Base-by-base conservation (phyloP, 2,329 filamentous ascomycete genomes). In the Incumbomyces lentus region DNA sequence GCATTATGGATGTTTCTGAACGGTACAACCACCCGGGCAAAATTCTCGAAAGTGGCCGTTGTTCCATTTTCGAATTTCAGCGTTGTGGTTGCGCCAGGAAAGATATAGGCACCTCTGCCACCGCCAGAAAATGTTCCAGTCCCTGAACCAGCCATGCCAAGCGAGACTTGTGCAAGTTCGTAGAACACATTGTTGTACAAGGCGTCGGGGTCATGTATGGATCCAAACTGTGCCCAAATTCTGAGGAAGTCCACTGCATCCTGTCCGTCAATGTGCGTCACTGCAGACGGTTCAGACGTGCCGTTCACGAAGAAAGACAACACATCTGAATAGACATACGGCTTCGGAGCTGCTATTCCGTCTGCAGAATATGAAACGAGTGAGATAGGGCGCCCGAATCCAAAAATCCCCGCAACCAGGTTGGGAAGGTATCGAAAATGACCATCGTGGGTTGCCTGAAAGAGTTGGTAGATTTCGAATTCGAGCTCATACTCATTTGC, bases 361-460 rank as follows among this genome's bases (percentile, higher is more conserved):
- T 37, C 41, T 46, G 32, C n/a, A 29, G 34, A 35, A 48, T 50
- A 36, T 48, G 49, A 30, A 39, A 47, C 10, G 49, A 55, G 35
- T 49, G 45, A 37, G 45, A 43, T 19, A 11, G 44, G 49, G 37
- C 55, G 38, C 2, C 35, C 41, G 32, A 37, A 43, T 2, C 22
- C 48, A 38, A 40, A 43, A 26, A 44, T n/a, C 22, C 41, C 35
- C 17, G 31, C 46, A 16, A 56, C 44, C 1, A 63, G 63, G 40
- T 59, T 62, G 13, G 61, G 52, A 5, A 53, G 39, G 18, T 60
- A 58, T 12, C 8, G 35, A 12, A 68, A 54, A 56, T 86, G 82
- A 1, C 79, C 78, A 57, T 86, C 81, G 53, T 84, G 78, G 2
- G 76, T 74, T 1, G 66, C 67, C 18, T 69, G 68, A 31, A 79